Conservation (phyloP, 306 rosid species). For the Hippophae gyantsensis region DNA sequence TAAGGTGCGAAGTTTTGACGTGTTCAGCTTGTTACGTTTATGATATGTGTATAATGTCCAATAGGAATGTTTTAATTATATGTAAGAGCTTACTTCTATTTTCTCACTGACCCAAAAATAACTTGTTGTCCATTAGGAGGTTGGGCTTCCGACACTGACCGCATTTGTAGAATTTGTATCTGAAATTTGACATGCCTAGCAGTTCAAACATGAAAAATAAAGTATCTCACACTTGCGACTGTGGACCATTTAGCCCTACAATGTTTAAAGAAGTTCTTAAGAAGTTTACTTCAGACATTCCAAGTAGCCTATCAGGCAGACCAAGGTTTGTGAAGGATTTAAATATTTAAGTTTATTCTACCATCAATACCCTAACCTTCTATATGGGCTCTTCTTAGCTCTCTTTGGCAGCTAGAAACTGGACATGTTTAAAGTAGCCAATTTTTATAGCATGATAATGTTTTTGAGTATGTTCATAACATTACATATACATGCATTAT, state of each 20-base stretch:
- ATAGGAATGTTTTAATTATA: too few relatives aligned
- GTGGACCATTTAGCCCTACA: conserved; percentile 68
- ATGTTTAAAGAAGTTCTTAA: conserved; percentile 77
- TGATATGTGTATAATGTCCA: conserved; percentile 2
- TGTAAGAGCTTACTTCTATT: too few relatives aligned
- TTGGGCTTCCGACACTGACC: conserved; percentile 58
- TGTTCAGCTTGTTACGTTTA: background rate
- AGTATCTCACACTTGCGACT: conserved; percentile 42
- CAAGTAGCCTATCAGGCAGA: conserved; percentile 57
- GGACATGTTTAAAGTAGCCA: background rate
- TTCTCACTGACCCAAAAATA: too few relatives aligned
- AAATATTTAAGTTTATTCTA: background rate
- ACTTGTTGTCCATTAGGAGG: conserved; percentile 14
- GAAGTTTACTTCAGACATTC: conserved; percentile 65
- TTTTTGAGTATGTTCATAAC: too few relatives aligned
- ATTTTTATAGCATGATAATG: background rate
- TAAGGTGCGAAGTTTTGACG: conserved; percentile 34
- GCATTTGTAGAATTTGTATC: conserved; percentile 71
- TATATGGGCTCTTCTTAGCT: too few relatives aligned
- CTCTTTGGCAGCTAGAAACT: background rate
- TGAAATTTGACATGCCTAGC: conserved; percentile 53
- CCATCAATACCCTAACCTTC: background rate
- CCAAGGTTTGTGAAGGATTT: conserved; percentile 60
- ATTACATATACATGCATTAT: too few relatives aligned
- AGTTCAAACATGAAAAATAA: conserved; percentile 31